Evolutionary conservation across 805 yeast species (phyloP).

Genomic region (Candida coquimbonensis): DNA sequence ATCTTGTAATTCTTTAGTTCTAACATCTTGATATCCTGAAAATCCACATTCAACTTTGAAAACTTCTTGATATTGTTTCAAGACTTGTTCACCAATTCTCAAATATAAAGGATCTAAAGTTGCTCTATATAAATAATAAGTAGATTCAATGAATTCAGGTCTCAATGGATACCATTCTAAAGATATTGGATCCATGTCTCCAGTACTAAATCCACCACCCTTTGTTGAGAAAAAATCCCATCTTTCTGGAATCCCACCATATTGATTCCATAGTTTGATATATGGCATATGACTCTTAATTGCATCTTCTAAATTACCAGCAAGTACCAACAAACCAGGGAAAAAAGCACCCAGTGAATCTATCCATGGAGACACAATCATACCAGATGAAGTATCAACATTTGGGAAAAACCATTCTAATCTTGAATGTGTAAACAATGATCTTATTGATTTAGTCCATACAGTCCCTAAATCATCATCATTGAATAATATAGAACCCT

Average conservation of each 20-base stretch:
- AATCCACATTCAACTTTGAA: constrained; percentile 71
- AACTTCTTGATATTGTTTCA: constrained; percentile 45
- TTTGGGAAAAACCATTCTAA: constrained; percentile 49
- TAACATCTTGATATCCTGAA: constrained; percentile 64
- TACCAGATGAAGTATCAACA: constrained; percentile 48
- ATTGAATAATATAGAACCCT: constrained; percentile 66
- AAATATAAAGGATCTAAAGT: constrained; percentile 81
- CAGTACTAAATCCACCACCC: constrained; percentile 2
- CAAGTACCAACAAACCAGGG: constrained; percentile 76
- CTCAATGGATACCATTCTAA: constrained; percentile 90
- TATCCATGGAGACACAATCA: constrained; percentile 55
- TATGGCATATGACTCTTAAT: constrained; percentile 51
- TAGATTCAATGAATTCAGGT: constrained; percentile 88
- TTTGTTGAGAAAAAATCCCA: constrained; percentile 44
- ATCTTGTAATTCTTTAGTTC: constrained; percentile 56
- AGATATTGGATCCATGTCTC: constrained; percentile 32
- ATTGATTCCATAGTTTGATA: constrained; percentile 72
- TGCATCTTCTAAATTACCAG: constrained; percentile 69
- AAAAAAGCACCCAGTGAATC: constrained; percentile 85
- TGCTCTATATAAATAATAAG: constrained; percentile 75
- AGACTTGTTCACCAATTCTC: constrained; percentile 61
- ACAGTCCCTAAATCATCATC: constrained; percentile 43
- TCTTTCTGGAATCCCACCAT: constrained; percentile 81
- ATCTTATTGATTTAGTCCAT: constrained; percentile 54
- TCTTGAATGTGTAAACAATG: constrained; percentile 49